Percentiles rank a stretch among this genome's conserved stretches.
Conservation (phyloP, 768 basidiomycete species). For the Atractiella rhizophila region DNA sequence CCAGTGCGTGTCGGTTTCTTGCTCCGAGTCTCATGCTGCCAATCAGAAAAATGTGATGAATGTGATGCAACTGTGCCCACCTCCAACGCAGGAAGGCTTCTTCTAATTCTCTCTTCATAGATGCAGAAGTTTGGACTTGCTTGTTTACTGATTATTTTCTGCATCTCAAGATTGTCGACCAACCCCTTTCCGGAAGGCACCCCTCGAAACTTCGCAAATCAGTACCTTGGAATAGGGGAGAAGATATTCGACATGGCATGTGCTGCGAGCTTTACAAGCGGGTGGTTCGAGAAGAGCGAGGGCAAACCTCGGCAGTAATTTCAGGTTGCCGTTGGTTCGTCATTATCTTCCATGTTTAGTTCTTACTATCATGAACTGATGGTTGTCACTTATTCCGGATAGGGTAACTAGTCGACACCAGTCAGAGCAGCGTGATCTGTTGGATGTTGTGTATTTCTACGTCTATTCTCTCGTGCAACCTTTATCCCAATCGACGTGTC, state of each 20-base stretch:
- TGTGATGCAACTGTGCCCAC: neutral
- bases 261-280: slow-evolving; percentile 58
- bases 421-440: no score
- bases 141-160: neutral
- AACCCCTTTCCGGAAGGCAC: slow-evolving; percentile 57
- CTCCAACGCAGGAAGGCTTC: neutral
- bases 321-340: no score
- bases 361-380: no score
- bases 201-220: slow-evolving; percentile 46
- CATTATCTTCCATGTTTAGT: no score
- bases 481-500: no score
- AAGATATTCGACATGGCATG: slow-evolving; percentile 64
- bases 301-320: no score
- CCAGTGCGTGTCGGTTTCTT: slow-evolving; percentile 33
- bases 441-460: no score
- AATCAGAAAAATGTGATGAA: neutral
- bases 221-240: slow-evolving; percentile 65
- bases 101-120: neutral
- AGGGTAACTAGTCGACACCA: no score
- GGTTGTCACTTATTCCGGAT: no score
- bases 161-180: slow-evolving; percentile 10
- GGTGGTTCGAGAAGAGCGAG: slow-evolving; percentile 37
- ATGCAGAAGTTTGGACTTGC: neutral
- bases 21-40: neutral
- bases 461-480: no score